Evolutionary conservation across 148 eudicot genomes (phyloP), one percentile per base, ranked within the genome.

Genomic region (Tetragonia tetragonoides): DNA sequence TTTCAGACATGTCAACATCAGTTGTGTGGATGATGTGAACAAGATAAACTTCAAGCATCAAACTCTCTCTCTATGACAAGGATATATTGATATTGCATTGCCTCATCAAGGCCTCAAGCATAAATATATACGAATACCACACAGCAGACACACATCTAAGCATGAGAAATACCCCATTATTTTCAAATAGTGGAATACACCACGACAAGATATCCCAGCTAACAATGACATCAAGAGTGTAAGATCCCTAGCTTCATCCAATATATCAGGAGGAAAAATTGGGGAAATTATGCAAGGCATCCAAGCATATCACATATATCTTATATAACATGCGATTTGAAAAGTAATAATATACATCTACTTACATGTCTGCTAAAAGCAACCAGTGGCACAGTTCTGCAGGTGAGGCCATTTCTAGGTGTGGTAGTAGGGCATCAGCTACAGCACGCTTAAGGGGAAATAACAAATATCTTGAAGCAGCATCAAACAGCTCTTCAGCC

Each of bases 401-500:
- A 66, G 97, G 97, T 53, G 93, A 82, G 70, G 83, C 91, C 84
- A 80, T 93, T 83, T 95, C 92, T 18, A 95, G 86, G 73, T 91
- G 97, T 16, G 97, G 89, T 51, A 95, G 85, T 74, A 95, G 83
- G 21, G 87, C 97, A 87, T 95, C 99, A 76, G 97, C 97, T 77
- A 91, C 97, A 68, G 97, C 97, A 74, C 99, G 97, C 82, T 95
- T 95, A 62, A 95, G 92, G 57, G 99, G 97, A 88, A 95, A 93
- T 75, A 95, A 83, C 68, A 95, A 85, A 74, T 93, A 95, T 86
- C 99, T 93, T 70, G 99, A 93, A 70, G 97, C 95, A 74, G 95
- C 99, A 85, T 95, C 99, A 84, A 95, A 91, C 84, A 91, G 87
- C 79, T 93, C 99, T 80, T 91, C 97, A 41, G 97, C 99, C 99